Evolutionary conservation across 2,329 filamentous ascomycete species (phyloP).

Genomic region (Trichoderma pleuroti): DNA sequence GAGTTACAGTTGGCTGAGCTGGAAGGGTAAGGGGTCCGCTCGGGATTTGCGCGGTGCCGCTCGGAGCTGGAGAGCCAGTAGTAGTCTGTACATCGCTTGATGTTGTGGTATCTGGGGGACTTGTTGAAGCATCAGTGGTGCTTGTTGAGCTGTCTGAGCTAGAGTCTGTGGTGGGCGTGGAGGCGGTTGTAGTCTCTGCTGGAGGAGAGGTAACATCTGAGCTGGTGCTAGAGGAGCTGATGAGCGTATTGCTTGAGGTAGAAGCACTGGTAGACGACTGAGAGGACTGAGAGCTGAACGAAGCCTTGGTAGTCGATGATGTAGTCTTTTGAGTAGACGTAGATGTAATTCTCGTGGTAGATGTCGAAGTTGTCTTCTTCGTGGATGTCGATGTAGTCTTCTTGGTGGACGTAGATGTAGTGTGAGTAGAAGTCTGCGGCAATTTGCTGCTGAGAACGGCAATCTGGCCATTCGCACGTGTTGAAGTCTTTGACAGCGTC

Average conservation of each 20-base stretch:
- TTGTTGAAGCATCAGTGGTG: not conserved
- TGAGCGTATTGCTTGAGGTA: not conserved
- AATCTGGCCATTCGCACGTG: not conserved
- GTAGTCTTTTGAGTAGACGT: not conserved
- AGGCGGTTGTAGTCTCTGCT: not conserved
- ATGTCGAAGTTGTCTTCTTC: not conserved
- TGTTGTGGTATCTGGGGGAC: not conserved
- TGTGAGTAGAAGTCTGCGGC: not conserved
- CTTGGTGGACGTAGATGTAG: not conserved
- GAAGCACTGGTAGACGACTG: not conserved
- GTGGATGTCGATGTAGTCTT: not conserved
- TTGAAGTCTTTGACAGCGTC: not conserved
- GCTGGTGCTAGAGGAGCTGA: not conserved
- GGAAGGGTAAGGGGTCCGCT: not conserved
- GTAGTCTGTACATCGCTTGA: not conserved
- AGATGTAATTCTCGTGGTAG: not conserved
- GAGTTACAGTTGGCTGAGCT: constrained; percentile 1
- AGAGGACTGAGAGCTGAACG: not conserved
- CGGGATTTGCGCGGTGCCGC: not conserved
- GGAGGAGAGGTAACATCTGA: not conserved
- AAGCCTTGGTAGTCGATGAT: not conserved
- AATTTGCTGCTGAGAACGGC: constrained; percentile 1
- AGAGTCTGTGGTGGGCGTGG: not conserved
- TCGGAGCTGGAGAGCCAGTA: not conserved
- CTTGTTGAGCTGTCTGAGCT: not conserved